Evolutionary conservation across 768 basidiomycete genomes (phyloP), one percentile per base, ranked within the genome.

Genomic region (Lentinus tigrinus): DNA sequence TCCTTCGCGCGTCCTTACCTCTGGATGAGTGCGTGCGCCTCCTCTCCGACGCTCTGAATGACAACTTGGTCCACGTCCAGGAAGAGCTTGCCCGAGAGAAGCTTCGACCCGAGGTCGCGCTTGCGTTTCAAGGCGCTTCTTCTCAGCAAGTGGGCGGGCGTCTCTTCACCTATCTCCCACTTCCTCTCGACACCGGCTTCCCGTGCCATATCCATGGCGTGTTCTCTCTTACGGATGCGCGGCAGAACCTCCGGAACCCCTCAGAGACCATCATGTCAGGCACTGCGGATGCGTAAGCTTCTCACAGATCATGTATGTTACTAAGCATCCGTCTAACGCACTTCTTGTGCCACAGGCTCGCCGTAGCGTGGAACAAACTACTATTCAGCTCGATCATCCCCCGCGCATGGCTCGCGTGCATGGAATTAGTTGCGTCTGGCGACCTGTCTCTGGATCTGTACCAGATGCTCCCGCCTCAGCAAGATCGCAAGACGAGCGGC

Each of bases 91-190:
- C 67, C 31, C 66, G 71, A 26, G 74, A 82, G 55, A 83, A 83
- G 50, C 70, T 84, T 0, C 63, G 67, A 5, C 74, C 79, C 0
- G 58, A 73, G 23, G 62, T 81, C 26, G 72, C 74, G 0, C 66
- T 81, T 1, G 73, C 74, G 4, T 36, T 42, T 36, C n/a, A 9
- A 23, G 44, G 21, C 23, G 6, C 31, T 13, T 19, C 46, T 14
- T 31, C 56, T 10, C 43, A 51, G 2, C 58, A 42, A 4, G 14
- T 14, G 1, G 51, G 57, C n/a, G 81, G 81, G 1, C 70, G 78
- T 3, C 67, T 84, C 13, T 84, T 81, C 64, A 81, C 81, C 0
- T 78, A 72, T 43, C 74, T 82, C 6, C 81, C 81, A 0, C 67
- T 84, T 0, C 81, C 82, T 0, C 66, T 82, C 23, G 57, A 61